A percentile compares a stretch with the other conserved stretches of the same genome.
Conservation (phyloP, 148 eudicot species). For the Chenopodium quinoa region DNA sequence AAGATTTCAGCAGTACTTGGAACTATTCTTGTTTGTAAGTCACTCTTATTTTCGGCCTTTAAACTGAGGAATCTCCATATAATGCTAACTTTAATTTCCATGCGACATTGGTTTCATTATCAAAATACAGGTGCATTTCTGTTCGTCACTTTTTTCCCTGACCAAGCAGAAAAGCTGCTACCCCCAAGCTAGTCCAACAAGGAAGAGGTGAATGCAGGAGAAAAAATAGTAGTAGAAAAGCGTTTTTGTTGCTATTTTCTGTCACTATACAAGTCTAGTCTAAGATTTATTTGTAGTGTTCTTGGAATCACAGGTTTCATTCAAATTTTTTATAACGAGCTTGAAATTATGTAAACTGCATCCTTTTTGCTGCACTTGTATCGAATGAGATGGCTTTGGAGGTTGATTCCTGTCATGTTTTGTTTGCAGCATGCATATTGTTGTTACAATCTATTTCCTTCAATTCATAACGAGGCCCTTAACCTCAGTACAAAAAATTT, state of each 20-base stretch:
- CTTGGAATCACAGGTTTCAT: neutral
- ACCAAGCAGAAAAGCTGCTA: constrained; percentile 71
- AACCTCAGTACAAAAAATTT: too few species aligned
- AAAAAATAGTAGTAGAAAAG: neutral
- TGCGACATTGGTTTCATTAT: neutral
- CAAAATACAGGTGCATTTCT: constrained; percentile 55
- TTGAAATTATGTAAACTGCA: constrained; percentile 12
- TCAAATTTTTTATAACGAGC: constrained; percentile 11
- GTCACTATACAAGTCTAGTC: neutral
- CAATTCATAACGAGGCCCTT: too few species aligned
- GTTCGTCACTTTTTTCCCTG: constrained; percentile 77
- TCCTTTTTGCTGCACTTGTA: neutral
- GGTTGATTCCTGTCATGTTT: neutral
- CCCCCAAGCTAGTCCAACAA: constrained; percentile 45
- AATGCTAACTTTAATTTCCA: neutral
- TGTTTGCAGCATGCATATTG: neutral
- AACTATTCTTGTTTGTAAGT: constrained; percentile 87
- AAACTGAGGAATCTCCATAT: neutral
- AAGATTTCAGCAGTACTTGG: constrained; percentile 92
- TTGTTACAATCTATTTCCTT: too few species aligned
- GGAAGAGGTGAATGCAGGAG: neutral
- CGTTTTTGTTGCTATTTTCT: neutral
- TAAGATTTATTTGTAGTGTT: neutral
- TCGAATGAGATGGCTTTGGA: neutral
- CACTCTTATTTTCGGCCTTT: neutral